Percentiles rank a stretch among this genome's conserved stretches.
phyloP scores from a whole-genome alignment of 2,329 filamentous ascomycete species.

The Bipolaris victoriae region DNA sequence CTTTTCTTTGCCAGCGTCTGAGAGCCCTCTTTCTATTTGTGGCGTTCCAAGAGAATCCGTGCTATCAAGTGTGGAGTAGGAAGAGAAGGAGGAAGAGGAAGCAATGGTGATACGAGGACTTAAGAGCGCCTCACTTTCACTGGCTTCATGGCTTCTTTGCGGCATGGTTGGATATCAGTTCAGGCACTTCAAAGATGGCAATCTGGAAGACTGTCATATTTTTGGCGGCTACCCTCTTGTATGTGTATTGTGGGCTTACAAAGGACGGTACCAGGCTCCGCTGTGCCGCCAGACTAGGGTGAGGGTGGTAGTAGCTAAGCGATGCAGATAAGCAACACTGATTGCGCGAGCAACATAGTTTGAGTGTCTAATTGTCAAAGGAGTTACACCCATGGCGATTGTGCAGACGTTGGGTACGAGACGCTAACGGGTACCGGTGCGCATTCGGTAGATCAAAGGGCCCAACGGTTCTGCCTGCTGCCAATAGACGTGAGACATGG shows the following conservation, averaged over 20 bases:
- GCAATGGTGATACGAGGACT: constrained; percentile 3
- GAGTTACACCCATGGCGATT: constrained; percentile 8
- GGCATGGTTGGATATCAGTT: constrained; percentile 6
- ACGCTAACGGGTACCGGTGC: constrained; percentile 10
- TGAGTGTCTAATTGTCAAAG: constrained; percentile 8
- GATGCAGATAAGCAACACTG: constrained; percentile 14
- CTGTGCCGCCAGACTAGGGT: constrained; percentile 7
- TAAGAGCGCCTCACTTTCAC: constrained; percentile 12
- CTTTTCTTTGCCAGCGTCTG: constrained; percentile 6
- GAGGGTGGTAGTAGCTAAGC: constrained; percentile 13
- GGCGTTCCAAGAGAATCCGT: background rate
- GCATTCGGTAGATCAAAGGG: constrained; percentile 9
- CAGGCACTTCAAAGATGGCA: background rate
- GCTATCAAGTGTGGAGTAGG: constrained; percentile 13
- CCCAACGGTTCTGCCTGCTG: constrained; percentile 7
- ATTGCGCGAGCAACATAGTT: constrained; percentile 9
- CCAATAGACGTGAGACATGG: constrained; percentile 1
- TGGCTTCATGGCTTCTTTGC: constrained; percentile 1
- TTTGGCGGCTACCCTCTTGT: constrained; percentile 8
- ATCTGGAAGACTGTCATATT: constrained; percentile 1
- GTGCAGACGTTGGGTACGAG: constrained; percentile 13
- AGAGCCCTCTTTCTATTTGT: background rate
- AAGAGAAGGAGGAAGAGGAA: constrained; percentile 15
- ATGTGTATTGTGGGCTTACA: constrained; percentile 8
- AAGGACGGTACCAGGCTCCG: constrained; percentile 4